A percentile compares a stretch with the other conserved stretches of the same genome.
Evolutionary conservation across 2,329 filamentous ascomycete species (phyloP).

Genomic region (Aspergillus brunneoviolaceus): DNA sequence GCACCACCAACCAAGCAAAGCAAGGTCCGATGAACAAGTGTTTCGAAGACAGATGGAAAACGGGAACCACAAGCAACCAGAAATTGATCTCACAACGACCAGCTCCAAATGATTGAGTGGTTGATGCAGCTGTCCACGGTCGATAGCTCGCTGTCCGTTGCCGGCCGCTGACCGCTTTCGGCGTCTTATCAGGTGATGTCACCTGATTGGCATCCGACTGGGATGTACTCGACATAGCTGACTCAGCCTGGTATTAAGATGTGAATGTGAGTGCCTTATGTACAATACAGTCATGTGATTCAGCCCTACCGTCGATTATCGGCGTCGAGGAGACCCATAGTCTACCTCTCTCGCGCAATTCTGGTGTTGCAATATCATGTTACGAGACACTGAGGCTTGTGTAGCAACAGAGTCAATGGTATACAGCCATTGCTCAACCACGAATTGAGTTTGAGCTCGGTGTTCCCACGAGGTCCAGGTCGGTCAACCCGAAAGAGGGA

Average conservation of each 20-base stretch:
- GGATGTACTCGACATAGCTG: not conserved
- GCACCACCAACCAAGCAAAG: not conserved
- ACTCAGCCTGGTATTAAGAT: not conserved
- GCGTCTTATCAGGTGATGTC: slow-evolving; percentile 13
- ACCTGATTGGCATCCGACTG: slow-evolving; percentile 1
- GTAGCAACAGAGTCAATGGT: not conserved
- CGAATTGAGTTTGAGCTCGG: not conserved
- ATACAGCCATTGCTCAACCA: not conserved
- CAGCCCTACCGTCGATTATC: slow-evolving; percentile 14
- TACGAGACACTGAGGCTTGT: not conserved
- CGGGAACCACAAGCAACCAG: not conserved
- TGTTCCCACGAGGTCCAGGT: not conserved
- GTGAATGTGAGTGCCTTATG: too few relatives aligned
- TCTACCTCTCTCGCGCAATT: not conserved
- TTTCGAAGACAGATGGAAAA: not conserved
- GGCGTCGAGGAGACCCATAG: not conserved
- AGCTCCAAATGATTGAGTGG: not conserved
- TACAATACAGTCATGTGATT: slow-evolving; percentile 13
- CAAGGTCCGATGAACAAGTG: not conserved
- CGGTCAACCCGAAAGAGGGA: not conserved
- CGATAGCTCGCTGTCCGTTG: slow-evolving; percentile 4
- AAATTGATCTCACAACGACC: not conserved
- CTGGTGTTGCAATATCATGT: not conserved
- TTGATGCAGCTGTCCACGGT: not conserved
- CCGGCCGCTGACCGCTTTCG: slow-evolving; percentile 12